Evolutionary conservation across 495 filamentous ascomycete species (phyloP).

Genomic region (Xylaria curta): DNA sequence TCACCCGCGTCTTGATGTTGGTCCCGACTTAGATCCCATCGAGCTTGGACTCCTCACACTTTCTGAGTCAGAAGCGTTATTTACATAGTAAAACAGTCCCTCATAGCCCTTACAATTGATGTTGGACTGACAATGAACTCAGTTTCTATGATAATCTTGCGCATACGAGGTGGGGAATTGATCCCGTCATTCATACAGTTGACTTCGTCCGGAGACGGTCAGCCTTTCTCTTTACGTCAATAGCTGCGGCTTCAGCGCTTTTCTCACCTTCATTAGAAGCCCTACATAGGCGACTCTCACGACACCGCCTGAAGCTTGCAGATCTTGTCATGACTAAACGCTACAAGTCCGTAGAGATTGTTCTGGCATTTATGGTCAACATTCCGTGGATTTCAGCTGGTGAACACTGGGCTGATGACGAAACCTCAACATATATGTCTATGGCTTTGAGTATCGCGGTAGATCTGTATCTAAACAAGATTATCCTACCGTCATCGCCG

Average conservation of each 20-base stretch:
- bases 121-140: constrained; percentile 12
- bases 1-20: constrained; percentile 64
- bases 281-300: constrained; percentile 65
- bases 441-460: constrained; percentile 72
- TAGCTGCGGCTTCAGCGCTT: constrained; percentile 67
- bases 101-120: neutral
- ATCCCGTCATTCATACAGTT: constrained; percentile 67
- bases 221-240: constrained; percentile 73
- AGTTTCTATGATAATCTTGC: constrained; percentile 74
- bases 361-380: constrained; percentile 78
- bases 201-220: constrained; percentile 70
- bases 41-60: constrained; percentile 68
- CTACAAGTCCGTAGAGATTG: constrained; percentile 72
- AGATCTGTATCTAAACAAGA: constrained; percentile 73
- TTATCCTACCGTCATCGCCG: constrained; percentile 61
- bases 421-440: constrained; percentile 73
- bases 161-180: constrained; percentile 77
- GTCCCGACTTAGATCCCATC: constrained; percentile 69
- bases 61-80: constrained; percentile 67
- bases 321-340: constrained; percentile 64
- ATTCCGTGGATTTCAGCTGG: constrained; percentile 78
- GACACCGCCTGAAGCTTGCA: constrained; percentile 68
- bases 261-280: constrained; percentile 68
- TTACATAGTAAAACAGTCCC: constrained; percentile 60
- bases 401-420: constrained; percentile 70